These are phyloP conservation scores for Graphilbum sp. DNA, from an alignment of 2,329 filamentous ascomycete genomes.

Conservation along the genomic window DNA sequence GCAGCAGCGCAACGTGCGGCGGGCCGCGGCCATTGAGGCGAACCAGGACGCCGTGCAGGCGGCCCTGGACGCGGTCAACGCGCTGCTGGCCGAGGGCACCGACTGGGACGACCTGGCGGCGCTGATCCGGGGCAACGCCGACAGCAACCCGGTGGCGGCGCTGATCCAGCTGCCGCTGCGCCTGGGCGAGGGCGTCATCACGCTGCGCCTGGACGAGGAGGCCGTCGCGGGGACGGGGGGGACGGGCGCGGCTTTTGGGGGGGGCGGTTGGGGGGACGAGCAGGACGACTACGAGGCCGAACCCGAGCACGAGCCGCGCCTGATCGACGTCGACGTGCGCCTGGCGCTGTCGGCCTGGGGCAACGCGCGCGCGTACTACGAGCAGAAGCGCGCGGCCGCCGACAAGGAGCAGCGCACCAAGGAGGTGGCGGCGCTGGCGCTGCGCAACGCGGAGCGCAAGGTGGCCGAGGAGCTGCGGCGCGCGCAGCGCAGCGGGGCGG, in stretches of 20 bases:
- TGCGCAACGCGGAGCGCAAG: conserved; percentile 84
- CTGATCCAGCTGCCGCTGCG: conserved; percentile 80
- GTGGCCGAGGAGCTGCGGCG: conserved; percentile 75
- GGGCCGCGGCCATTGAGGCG: conserved; percentile 78
- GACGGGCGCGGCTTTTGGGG: conserved; percentile 30
- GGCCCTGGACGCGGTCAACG: conserved; percentile 82
- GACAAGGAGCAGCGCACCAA: conserved; percentile 79
- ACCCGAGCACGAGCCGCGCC: conserved; percentile 37
- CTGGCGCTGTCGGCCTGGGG: conserved; percentile 69
- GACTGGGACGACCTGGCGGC: conserved; percentile 89
- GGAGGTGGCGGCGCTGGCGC: conserved; percentile 61
- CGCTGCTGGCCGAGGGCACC: conserved; percentile 85
- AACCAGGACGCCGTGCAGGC: conserved; percentile 87
- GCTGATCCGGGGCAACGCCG: conserved; percentile 76
- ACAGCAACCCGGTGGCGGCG: conserved; percentile 67
- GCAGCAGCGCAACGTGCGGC: conserved; percentile 70
- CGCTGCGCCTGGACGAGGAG: conserved; percentile 59
- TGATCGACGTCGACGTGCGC: conserved; percentile 69
- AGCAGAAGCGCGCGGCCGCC: conserved; percentile 68
- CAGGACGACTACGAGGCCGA: conserved; percentile 20
- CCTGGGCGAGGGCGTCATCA: conserved; percentile 77
- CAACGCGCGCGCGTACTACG: conserved; percentile 85
- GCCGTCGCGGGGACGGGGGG: conserved; percentile 42
- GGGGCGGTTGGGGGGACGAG: conserved; percentile 32
- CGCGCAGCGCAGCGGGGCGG: conserved; percentile 80